Percentiles rank a stretch among this genome's conserved stretches.
phyloP scores from a whole-genome alignment of 148 eudicot species.

The Fallopia convolvulus region DNA sequence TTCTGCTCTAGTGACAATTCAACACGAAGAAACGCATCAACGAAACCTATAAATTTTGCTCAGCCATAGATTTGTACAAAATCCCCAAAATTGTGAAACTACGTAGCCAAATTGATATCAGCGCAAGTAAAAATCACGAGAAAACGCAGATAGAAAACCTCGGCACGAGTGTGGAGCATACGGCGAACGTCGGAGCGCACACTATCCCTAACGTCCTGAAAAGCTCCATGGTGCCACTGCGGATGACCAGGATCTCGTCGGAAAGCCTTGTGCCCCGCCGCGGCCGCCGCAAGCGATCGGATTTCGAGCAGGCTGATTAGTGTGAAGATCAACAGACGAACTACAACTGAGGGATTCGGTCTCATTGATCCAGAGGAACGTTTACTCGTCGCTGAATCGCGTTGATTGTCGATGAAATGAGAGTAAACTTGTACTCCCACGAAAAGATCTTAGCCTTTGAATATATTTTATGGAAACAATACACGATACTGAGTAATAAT shows the following conservation, averaged over 20 bases:
- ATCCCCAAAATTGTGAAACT: background rate
- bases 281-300: background rate
- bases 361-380: constrained; percentile 5
- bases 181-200: constrained; percentile 79
- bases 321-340: constrained; percentile 11
- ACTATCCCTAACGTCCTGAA: constrained; percentile 71
- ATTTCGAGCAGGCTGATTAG: background rate
- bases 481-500: too few species aligned
- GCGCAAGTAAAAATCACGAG: background rate
- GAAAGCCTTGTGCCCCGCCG: constrained; percentile 53
- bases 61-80: background rate
- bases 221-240: constrained; percentile 95
- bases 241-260: constrained; percentile 85
- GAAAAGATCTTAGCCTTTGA: background rate
- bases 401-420: constrained; percentile 1
- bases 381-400: constrained; percentile 12
- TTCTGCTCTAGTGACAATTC: background rate
- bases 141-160: constrained; percentile 35
- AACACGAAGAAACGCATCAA: background rate
- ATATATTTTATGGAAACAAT: too few species aligned
- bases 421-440: background rate
- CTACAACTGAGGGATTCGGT: background rate
- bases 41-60: background rate
- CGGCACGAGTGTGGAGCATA: constrained; percentile 92
- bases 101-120: background rate